These are phyloP conservation scores for Aspergillus sp. DNA, from an alignment of 2,329 filamentous ascomycete species.

Conservation along the genomic window DNA sequence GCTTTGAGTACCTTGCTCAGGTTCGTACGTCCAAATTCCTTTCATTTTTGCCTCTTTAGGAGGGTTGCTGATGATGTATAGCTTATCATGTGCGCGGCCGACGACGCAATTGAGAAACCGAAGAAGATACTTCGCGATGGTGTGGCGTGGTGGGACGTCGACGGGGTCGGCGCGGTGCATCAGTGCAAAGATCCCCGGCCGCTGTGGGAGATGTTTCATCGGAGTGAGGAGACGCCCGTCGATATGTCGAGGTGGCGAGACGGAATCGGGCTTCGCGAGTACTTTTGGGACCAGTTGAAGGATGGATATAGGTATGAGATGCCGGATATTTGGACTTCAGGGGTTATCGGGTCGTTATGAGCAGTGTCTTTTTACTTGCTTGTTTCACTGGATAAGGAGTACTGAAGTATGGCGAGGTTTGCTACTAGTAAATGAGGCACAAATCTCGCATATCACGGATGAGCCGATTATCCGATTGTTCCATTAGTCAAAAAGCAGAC, in stretches of 20 bases:
- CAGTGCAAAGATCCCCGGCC: conserved; percentile 20
- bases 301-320: conserved; percentile 11
- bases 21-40: conserved; percentile 2
- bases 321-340: conserved; percentile 1
- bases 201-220: conserved; percentile 19
- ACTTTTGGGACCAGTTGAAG: conserved; percentile 11
- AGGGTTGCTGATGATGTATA: background rate
- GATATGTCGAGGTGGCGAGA: conserved; percentile 16
- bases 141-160: conserved; percentile 9
- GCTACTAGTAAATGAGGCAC: too few relatives aligned
- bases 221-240: background rate
- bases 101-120: conserved; percentile 22
- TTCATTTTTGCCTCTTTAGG: background rate
- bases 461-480: background rate
- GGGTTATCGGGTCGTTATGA: conserved; percentile 1
- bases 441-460: background rate
- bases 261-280: conserved; percentile 12
- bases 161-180: conserved; percentile 18
- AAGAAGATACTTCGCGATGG: background rate
- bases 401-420: background rate
- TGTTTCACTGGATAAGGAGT: background rate
- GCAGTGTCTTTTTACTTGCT: background rate
- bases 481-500: background rate
- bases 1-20: conserved; percentile 27
- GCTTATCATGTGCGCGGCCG: conserved; percentile 21